Conservation (phyloP, 768 basidiomycete species). For the Mycena metata region DNA sequence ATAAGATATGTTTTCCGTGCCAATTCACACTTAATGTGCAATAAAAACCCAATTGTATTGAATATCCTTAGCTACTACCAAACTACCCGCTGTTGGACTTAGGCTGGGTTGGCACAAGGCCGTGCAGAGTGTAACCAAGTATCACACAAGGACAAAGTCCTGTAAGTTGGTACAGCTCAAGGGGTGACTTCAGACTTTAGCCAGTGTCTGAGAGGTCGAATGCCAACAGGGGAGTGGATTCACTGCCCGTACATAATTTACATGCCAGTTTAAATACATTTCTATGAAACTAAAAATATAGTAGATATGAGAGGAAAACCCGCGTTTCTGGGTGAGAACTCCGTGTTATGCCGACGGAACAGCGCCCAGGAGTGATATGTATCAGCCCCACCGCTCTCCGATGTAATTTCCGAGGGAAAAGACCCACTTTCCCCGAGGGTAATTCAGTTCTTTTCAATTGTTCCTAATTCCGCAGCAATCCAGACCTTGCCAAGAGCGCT, state of each 20-base stretch:
- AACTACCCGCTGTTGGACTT: neutral
- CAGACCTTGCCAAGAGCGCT: no score
- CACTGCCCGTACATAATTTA: conserved; percentile 3
- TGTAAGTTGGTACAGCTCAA: conserved; percentile 1
- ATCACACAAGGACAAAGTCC: neutral
- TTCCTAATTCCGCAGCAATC: no score
- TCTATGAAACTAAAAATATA: neutral
- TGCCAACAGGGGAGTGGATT: conserved; percentile 17
- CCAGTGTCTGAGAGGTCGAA: conserved; percentile 1
- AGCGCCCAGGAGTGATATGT: conserved; percentile 10
- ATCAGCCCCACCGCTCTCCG: conserved; percentile 8
- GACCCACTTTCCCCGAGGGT: conserved; percentile 7
- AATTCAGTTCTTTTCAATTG: neutral
- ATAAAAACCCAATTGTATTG: no score
- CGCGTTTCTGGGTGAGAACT: neutral
- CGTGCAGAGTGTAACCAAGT: neutral
- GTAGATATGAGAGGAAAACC: neutral
- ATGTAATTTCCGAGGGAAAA: conserved; percentile 3
- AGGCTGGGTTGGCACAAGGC: neutral
- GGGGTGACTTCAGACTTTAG: neutral
- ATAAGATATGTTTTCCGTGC: neutral
- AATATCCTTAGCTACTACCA: no score
- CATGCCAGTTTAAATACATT: neutral
- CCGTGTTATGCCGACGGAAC: neutral
- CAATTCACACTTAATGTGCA: neutral